Evolutionary conservation across 148 eudicot species (phyloP), one percentile per base, ranked within the genome.

Genomic region (Nyssa sinensis): DNA sequence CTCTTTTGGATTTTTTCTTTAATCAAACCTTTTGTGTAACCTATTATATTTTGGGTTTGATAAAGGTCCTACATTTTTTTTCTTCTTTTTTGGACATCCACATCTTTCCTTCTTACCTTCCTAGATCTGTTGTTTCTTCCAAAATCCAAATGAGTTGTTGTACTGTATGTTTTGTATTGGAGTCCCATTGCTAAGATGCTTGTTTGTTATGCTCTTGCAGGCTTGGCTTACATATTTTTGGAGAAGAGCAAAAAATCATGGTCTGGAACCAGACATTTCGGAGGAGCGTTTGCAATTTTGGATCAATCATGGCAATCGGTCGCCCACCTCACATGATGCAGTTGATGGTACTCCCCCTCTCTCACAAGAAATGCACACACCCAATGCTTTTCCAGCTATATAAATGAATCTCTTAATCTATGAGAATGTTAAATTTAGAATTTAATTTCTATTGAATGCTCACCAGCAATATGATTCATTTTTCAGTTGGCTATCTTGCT

Each of bases 201-300:
- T 33, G 23, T 23, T 61, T 66, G 71, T 44, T 23, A 39, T 47
- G 30, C 75, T 71, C 13, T 24, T 21, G 58, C 79, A 94, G 98
- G 91, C 98, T 35, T 91, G 97, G 98, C 85, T 94, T 27, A 37
- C 74, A 5, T 91, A 91, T 79, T 89, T 91, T 76, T 94, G 95
- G 98, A 90, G 91, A 82, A 85, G 98, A 80, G 95, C 90, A 7
- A 87, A 81, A 81, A 88, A 80, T 70, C 91, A 82, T 78, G 90
- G 80, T 13, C 39, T 94, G 66, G 97, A 94, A 75, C 71, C 77
- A 3, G 97, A 90, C 84, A 88, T 90, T 65, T 91, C 91, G 30
- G 98, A 88, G 23, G 97, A 94, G 30, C 84, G 93, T 23, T 47
- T 91, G 73, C 84, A 79, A 58, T 83, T 81, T 73, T 91, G 89